Percentiles rank a stretch among this genome's conserved stretches.
phyloP scores from a whole-genome alignment of 2,329 filamentous ascomycete species.

The Fonsecaea pedrosoi region DNA sequence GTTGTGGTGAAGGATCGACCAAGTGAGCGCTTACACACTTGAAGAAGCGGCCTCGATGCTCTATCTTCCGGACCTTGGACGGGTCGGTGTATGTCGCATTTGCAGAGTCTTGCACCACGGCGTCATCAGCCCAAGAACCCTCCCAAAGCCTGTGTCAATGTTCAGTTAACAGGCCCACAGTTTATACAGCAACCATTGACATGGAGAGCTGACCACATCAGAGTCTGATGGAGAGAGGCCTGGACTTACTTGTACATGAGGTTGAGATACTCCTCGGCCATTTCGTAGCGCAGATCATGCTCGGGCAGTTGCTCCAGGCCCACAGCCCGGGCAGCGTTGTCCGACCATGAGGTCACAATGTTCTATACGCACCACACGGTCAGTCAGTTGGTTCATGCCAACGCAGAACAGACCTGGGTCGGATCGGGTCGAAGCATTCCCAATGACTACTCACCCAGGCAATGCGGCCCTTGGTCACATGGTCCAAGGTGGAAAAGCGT shows the following conservation, averaged over 20 bases:
- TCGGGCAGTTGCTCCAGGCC: slow-evolving; percentile 61
- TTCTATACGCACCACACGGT: slow-evolving; percentile 47
- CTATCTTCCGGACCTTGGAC: slow-evolving; percentile 63
- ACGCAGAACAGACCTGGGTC: too few relatives aligned
- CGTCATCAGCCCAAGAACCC: slow-evolving; percentile 63
- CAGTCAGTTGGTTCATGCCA: too few relatives aligned
- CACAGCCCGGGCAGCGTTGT: slow-evolving; percentile 67
- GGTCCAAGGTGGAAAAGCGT: slow-evolving; percentile 66
- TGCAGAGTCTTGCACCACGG: slow-evolving; percentile 59
- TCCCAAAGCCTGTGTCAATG: slow-evolving; percentile 56
- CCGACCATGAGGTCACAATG: slow-evolving; percentile 68
- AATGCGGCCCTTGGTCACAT: slow-evolving; percentile 65
- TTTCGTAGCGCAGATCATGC: slow-evolving; percentile 70
- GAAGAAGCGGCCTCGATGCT: slow-evolving; percentile 63
- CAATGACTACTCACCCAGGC: slow-evolving; percentile 54
- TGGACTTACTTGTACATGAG: slow-evolving; percentile 22
- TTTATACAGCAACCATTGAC: too few relatives aligned
- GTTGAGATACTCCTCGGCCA: slow-evolving; percentile 65
- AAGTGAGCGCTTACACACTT: slow-evolving; percentile 33
- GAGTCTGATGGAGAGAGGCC: too few relatives aligned
- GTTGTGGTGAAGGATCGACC: slow-evolving; percentile 59
- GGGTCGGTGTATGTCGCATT: slow-evolving; percentile 65
- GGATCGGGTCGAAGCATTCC: too few relatives aligned
- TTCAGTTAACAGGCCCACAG: not conserved
- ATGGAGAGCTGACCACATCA: too few relatives aligned